Conservation (phyloP, 371 early-diverging fungal species). For the Apophysomyces sp. region DNA sequence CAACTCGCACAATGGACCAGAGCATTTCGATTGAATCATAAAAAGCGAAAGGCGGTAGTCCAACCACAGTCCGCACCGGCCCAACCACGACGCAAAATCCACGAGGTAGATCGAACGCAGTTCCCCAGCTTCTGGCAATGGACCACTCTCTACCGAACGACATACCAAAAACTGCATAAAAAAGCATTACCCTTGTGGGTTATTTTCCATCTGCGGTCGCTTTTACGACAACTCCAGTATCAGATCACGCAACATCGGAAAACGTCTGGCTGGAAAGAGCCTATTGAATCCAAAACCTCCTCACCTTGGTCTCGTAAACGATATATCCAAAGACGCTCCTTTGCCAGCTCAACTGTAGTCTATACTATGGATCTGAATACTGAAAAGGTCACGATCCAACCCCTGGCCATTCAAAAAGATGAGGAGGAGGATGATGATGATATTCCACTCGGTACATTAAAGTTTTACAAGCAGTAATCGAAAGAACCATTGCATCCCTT, state of each 20-base stretch:
- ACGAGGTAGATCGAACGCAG: not conserved
- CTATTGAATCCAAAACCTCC: not conserved
- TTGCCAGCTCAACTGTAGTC: not conserved
- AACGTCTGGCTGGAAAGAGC: not conserved
- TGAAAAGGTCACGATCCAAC: not conserved
- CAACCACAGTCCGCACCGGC: not conserved
- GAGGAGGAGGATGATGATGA: not conserved
- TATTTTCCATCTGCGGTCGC: not conserved
- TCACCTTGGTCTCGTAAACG: slow-evolving; percentile 1
- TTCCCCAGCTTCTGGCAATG: not conserved
- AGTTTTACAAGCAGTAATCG: not conserved
- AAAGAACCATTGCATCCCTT: not conserved
- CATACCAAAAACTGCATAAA: not conserved
- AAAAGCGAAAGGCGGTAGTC: not conserved
- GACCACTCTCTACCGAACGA: not conserved
- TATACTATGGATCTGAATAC: not conserved
- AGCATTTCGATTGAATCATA: not conserved
- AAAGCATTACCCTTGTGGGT: not conserved
- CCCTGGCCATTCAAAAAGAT: not conserved
- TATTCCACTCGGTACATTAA: not conserved
- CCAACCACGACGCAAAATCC: slow-evolving; percentile 1
- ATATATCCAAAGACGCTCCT: not conserved
- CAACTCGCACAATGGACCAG: not conserved
- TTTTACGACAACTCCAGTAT: not conserved
- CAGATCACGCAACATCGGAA: not conserved